Percentiles rank a stretch among this genome's conserved stretches.
Evolutionary conservation across 352 stramenopile genomes (phyloP).

Genomic region (Phytophthora pini): DNA sequence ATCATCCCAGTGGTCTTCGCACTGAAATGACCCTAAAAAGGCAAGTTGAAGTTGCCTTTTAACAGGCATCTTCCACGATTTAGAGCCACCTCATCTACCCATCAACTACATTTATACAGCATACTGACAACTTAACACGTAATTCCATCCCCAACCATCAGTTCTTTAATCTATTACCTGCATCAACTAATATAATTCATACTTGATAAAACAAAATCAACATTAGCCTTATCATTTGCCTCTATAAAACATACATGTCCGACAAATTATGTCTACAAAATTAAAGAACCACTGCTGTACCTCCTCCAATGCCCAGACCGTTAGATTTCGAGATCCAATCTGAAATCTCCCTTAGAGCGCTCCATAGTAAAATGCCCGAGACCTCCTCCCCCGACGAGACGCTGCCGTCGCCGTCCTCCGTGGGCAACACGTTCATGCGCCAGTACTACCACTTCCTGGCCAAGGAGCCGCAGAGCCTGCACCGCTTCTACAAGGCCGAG

Average conservation of each 20-base stretch:
- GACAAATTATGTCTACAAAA: no score
- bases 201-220: no score
- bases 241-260: no score
- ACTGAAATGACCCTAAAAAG: slow-evolving; percentile 21
- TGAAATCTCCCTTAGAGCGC: slow-evolving; percentile 31
- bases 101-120: background rate
- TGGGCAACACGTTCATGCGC: slow-evolving; percentile 89
- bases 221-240: no score
- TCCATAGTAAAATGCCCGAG: slow-evolving; percentile 49
- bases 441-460: slow-evolving; percentile 91
- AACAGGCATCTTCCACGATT: slow-evolving; percentile 5
- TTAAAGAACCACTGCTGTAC: no score
- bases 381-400: slow-evolving; percentile 44
- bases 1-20: slow-evolving; percentile 60
- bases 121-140: slow-evolving; percentile 1
- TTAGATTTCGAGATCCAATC: slow-evolving; percentile 38
- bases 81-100: slow-evolving; percentile 3
- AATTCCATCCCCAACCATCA: background rate
- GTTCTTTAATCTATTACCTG: background rate
- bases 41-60: slow-evolving; percentile 16
- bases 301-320: background rate
- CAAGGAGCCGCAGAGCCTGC: slow-evolving; percentile 83
- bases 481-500: slow-evolving; percentile 91
- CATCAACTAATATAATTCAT: background rate
- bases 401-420: slow-evolving; percentile 61